Evolutionary conservation across 495 filamentous ascomycete species (phyloP), one percentile per base, ranked within the genome.

Genomic region (Clohesyomyces aquaticus): DNA sequence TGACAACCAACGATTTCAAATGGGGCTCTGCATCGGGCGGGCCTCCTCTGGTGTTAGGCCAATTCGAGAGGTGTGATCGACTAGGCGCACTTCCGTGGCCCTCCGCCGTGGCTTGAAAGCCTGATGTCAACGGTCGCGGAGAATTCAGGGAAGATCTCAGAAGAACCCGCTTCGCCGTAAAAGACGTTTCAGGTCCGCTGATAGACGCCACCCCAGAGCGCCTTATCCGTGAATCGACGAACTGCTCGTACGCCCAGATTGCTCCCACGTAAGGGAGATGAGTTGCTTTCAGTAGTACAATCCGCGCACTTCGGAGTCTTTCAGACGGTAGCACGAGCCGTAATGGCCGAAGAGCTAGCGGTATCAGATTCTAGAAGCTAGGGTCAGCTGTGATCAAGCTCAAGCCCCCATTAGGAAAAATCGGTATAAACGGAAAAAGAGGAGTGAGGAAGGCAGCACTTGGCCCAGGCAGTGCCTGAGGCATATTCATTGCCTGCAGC

Each of bases 261-360:
- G 85, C 75, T 22, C 76, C 80, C 21, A 89, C 84, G 67, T 85
- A 86, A 4, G 86, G 85, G 28, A 82, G 74, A 71, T 90, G 87
- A 0, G 87, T 89, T 50, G 82, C 77, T 72, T 91, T 91, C 32
- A 96, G 83, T 21, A 96, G 79, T 46, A 90, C 69, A 67, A 96
- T 96, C 54, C 91, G 87, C 28, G 83, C 83, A 27, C 79, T 79
- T 38, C 92, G 87, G 42, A 96, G 81, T 46, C 83, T 81, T 62
- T 87, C 86, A 11, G 90, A 83, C 1, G 90, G 80, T 21, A 96
- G 68, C 62, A 93, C 82, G 23, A 96, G 77, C 63, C 93, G 83
- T 61, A 96, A 77, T 0, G 93, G 93, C 38, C 93, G 88, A 67
- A 96, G 87, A 63, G 92, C 82, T 45, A 96, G 82, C 0, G 93